Base-by-base conservation (phyloP, 2,329 filamentous ascomycete genomes). In the Elsinoe ampelina region DNA sequence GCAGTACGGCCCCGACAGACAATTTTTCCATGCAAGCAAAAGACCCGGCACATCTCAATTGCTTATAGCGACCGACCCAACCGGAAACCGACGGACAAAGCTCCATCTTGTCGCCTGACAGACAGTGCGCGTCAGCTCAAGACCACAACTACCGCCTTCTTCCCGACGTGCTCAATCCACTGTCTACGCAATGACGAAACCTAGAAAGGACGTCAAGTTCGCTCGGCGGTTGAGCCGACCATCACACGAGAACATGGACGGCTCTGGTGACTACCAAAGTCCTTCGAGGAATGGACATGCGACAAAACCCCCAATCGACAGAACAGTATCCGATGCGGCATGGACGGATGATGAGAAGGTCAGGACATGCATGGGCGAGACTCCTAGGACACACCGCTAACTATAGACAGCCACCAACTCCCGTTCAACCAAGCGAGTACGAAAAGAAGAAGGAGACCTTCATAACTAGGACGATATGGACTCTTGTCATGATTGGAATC, bases 381-480 rank as follows among this genome's bases (percentile, higher is more conserved):
- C 6, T 5, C 20, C 12, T 20, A 12, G 19, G 11, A 35, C 32
- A n/a, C 1, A 26, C 2, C 26, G n/a, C 30, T 38, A 19, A 42
- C 10, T n/a, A 35, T 57, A 22, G 10, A 12, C 15, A 60, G 58
- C 58, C 59, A 20, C 41, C 57, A 26, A 42, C 39, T 43, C 59
- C 48, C 47, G 68, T 71, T 54, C 68, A 68, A 57, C 70, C 75
- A 58, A 80, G 82, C 64, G 93, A 96, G 61, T 96, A 95, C 71
- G 90, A 97, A 70, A 97, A 97, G 82, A 98, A 98, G 75, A 96
- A 95, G 77, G 86, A 90, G 72, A 95, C 93, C 71, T 97, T 98
- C 77, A 87, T 96, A 67, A 95, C 90, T 38, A 85, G 93, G 67
- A 92, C 92, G 56, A 89, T 96, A 78, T 98, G 93, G 93, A 96